Evolutionary conservation across 768 basidiomycete species (phyloP), one percentile per base, ranked within the genome.

Genomic region (Dacryopinax primogenitus): DNA sequence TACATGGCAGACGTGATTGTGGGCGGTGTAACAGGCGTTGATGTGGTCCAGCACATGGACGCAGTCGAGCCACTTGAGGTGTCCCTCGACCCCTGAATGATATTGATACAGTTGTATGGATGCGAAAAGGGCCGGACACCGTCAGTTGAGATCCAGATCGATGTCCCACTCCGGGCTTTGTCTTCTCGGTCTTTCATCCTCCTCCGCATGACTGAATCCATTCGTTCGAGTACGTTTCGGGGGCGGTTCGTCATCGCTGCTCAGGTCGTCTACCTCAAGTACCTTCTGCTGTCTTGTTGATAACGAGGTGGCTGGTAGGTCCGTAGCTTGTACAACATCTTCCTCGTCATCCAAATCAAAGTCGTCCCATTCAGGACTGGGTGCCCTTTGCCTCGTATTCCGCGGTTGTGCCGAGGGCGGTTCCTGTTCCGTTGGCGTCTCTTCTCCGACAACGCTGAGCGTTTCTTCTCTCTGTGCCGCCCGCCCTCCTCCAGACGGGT

Each of bases 111-210:
- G n/a, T n/a, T n/a, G n/a, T n/a, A n/a, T n/a, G n/a, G n/a, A n/a
- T n/a, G n/a, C n/a, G n/a, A n/a, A n/a, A n/a, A n/a, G n/a, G n/a
- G n/a, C n/a, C n/a, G n/a, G n/a, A n/a, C n/a, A n/a, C n/a, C 37
- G 26, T 30, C 21, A 58, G 62, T 70, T 71, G 18, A 71, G 73
- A 65, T 85, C 84, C 3, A 82, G 77, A 68, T 88, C 88, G 64
- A 88, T 86, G 70, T 88, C 86, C 88, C 88, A 90, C 6, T 77
- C 75, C 0, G 86, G 84, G 70, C 85, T 87, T 3, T 78, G 76
- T 62, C 78, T 77, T 58, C 82, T 76, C 18, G 69, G 64, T 15
- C 34, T 33, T 11, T 21, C 66, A 44, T 33, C 28, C 30, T 21
- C 63, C 33, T 39, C 2, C 32, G 62, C 3, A 23, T 39, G 9